phyloP scores from a whole-genome alignment of 202 grass and related monocot species.

The Panicum virgatum region DNA sequence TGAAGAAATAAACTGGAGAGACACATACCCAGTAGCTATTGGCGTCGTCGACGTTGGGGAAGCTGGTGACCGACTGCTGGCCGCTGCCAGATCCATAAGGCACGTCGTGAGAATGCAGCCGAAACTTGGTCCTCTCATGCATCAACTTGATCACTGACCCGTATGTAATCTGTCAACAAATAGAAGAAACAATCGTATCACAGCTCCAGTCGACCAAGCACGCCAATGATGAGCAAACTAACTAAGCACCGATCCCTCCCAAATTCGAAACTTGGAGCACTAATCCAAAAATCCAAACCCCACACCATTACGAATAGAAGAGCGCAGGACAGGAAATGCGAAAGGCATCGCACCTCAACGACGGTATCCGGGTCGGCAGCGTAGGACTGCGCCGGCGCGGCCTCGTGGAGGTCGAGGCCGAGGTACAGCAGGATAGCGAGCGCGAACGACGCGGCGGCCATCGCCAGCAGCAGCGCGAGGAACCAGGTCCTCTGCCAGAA shows the following conservation, averaged over 20 bases:
- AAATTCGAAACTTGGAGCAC: not conserved
- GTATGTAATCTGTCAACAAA: constrained; percentile 65
- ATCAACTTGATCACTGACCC: constrained; percentile 79
- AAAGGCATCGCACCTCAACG: constrained; percentile 51
- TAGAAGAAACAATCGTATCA: constrained; percentile 29
- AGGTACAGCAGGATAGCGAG: constrained; percentile 79
- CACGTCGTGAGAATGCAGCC: constrained; percentile 92
- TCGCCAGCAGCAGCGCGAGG: constrained; percentile 62
- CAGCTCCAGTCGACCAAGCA: constrained; percentile 3
- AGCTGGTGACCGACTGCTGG: constrained; percentile 85
- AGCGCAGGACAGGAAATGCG: not conserved
- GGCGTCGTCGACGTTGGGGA: constrained; percentile 78
- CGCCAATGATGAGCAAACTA: not conserved
- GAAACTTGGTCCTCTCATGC: constrained; percentile 81
- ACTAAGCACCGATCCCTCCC: not conserved
- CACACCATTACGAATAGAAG: not conserved
- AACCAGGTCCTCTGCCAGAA: constrained; percentile 97
- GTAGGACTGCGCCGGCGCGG: constrained; percentile 50
- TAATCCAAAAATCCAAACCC: not conserved
- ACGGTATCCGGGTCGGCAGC: constrained; percentile 47
- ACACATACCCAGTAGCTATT: constrained; percentile 87
- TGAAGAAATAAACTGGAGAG: not conserved
- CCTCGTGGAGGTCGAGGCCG: constrained; percentile 72
- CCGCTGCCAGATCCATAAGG: constrained; percentile 98
- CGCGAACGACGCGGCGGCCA: constrained; percentile 76